Conservation (phyloP, 768 basidiomycete genomes). For the Dendrothele bispora region DNA sequence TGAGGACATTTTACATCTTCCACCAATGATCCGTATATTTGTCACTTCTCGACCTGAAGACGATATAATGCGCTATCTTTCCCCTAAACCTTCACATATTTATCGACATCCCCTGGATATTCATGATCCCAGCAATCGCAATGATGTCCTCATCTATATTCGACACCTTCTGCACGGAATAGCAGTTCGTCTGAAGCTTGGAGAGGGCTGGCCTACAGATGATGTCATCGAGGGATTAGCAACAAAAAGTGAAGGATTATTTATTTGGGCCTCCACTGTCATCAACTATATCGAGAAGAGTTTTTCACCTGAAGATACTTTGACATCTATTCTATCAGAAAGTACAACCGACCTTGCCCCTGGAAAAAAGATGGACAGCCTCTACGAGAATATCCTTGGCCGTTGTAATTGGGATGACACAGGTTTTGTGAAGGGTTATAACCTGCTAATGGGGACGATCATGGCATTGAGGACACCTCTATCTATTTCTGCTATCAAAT, state of each 20-base stretch:
- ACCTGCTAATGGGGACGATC: background rate
- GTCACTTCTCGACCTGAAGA: conserved; percentile 17
- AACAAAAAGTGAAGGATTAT: conserved; percentile 17
- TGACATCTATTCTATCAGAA: background rate
- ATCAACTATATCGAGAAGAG: conserved; percentile 10
- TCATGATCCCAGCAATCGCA: conserved; percentile 9
- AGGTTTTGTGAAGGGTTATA: conserved; percentile 10
- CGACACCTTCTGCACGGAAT: conserved; percentile 11
- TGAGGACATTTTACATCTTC: conserved; percentile 15
- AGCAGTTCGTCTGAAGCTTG: conserved; percentile 1
- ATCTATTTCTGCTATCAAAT: background rate
- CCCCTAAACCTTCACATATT: background rate
- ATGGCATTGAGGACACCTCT: background rate
- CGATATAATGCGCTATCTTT: conserved; percentile 9
- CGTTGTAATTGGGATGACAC: conserved; percentile 15
- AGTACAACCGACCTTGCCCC: background rate
- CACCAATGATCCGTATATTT: conserved; percentile 17
- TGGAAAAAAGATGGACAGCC: background rate
- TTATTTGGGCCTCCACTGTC: conserved; percentile 19
- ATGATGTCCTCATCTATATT: conserved; percentile 17
- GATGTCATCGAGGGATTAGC: conserved; percentile 1
- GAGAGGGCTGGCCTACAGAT: background rate
- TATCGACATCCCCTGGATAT: conserved; percentile 8
- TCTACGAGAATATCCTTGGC: background rate
- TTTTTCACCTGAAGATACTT: background rate